Base-by-base conservation (phyloP, 148 eudicot genomes). In the Diospyros lotus region DNA sequence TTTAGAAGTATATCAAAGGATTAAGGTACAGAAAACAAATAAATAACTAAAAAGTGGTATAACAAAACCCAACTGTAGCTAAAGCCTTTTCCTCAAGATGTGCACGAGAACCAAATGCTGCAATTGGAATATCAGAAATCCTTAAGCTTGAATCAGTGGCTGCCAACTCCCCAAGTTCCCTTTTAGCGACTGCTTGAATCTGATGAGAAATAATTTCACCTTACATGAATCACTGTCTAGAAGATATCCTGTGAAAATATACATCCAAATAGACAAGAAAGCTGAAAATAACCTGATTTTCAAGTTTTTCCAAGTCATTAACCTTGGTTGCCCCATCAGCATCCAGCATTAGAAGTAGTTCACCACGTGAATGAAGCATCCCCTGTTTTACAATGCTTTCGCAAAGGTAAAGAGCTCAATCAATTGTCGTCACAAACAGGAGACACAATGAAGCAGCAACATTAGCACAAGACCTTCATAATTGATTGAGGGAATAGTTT, bases 291-390 rank as follows among this genome's bases (percentile, higher is more conserved):
- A 95, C 99, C 99, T 95, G 91, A 53, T 81, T 84, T 85, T 95
- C 99, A 76, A 95, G 99, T 78, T 95, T 95, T 82, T 91, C 97
- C 41, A 95, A 73, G 86, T 95, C 99, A 72, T 84, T 75, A 73
- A 95, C 94, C 86, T 89, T 89, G 52, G 99, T 95, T 60, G 99
- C 99, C 54, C 99, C 99, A 86, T 95, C 99, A 74, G 99, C 99
- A 88, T 95, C 99, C 80, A 95, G 87, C 99, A 95, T 95, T 62
- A 95, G 84, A 76, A 95, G 89, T 50, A 95, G 83, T 86, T 90
- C 91, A 77, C 99, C 99, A 68, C 99, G 94, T 43, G 99, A 84
- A 86, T 95, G 99, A 86, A 95, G 99, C 90, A 95, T 95, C 64
- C 99, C 99, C 99, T 95, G 94, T 89, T 87, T 85, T 77, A 72